phyloP scores from a whole-genome alignment of 139 green algal species.

The Eudorina sp. region DNA sequence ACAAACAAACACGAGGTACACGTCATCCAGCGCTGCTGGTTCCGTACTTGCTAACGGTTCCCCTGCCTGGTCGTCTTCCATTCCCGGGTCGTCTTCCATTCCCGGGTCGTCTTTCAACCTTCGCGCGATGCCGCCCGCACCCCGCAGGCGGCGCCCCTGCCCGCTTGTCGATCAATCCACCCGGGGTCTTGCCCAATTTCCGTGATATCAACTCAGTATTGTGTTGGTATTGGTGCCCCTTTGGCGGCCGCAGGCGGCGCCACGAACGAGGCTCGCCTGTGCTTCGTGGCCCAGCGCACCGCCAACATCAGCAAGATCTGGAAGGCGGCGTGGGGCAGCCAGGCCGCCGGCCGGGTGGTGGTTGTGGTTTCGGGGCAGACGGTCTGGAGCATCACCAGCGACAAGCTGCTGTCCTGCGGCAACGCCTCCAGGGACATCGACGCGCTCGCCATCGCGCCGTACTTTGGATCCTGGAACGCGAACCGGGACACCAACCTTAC shows the following conservation, averaged over 20 bases:
- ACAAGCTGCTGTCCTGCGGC: conserved; percentile 49
- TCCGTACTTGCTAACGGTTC: too few relatives aligned
- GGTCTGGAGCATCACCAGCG: conserved; percentile 48
- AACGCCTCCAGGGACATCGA: conserved; percentile 25
- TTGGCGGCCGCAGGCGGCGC: conserved; percentile 39
- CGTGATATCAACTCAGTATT: too few relatives aligned
- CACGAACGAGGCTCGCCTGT: conserved; percentile 48
- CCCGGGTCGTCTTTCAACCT: too few relatives aligned
- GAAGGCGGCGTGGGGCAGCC: conserved; percentile 34
- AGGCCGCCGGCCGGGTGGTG: conserved; percentile 1
- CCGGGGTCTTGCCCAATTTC: too few relatives aligned
- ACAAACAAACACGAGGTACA: too few relatives aligned
- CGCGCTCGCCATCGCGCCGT: conserved; percentile 49
- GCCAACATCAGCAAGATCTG: conserved; percentile 50
- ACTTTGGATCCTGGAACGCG: conserved; percentile 49
- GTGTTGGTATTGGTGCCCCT: too few relatives aligned
- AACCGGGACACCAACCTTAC: conserved; percentile 41
- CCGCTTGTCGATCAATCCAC: too few relatives aligned
- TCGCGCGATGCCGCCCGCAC: too few relatives aligned
- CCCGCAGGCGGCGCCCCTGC: too few relatives aligned
- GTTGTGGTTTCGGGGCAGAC: conserved; percentile 48
- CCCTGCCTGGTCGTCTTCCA: too few relatives aligned
- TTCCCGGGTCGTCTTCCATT: too few relatives aligned
- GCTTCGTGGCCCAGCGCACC: conserved; percentile 41
- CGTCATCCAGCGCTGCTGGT: too few relatives aligned